A percentile compares a stretch with the other conserved stretches of the same genome.
Conservation (phyloP, 495 filamentous ascomycete species). For the Parathielavia appendiculata region DNA sequence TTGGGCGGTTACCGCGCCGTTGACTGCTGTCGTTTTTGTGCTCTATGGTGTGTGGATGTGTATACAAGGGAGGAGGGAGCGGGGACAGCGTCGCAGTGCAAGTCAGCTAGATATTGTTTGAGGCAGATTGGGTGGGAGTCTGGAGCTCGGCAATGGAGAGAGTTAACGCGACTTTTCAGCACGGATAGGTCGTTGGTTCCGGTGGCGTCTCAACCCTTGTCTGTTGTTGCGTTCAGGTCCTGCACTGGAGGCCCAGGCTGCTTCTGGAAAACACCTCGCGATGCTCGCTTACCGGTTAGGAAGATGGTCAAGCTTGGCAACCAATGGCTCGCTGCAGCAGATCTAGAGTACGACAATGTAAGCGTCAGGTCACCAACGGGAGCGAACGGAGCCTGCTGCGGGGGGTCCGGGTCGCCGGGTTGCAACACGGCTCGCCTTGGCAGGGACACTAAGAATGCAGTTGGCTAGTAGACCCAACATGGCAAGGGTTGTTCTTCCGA, state of each 20-base stretch:
- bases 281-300: background rate
- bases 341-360: no score
- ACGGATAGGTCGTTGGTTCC: background rate
- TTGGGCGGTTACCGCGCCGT: slow-evolving; percentile 29
- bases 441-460: background rate
- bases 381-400: no score
- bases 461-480: background rate
- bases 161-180: no score
- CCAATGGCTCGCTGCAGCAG: background rate
- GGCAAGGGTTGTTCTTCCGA: background rate
- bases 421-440: slow-evolving; percentile 1
- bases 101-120: background rate
- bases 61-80: slow-evolving; percentile 18
- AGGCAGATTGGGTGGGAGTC: background rate
- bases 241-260: background rate
- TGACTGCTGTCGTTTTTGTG: slow-evolving; percentile 24
- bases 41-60: slow-evolving; percentile 29
- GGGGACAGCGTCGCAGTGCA: slow-evolving; percentile 10
- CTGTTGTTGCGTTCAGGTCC: background rate
- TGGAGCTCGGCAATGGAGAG: background rate
- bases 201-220: background rate
- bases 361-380: no score
- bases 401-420: background rate
- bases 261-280: background rate
- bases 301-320: background rate